phyloP scores from a whole-genome alignment of 441 rosid genomes.

The Bocquillonia castaneifolia region DNA sequence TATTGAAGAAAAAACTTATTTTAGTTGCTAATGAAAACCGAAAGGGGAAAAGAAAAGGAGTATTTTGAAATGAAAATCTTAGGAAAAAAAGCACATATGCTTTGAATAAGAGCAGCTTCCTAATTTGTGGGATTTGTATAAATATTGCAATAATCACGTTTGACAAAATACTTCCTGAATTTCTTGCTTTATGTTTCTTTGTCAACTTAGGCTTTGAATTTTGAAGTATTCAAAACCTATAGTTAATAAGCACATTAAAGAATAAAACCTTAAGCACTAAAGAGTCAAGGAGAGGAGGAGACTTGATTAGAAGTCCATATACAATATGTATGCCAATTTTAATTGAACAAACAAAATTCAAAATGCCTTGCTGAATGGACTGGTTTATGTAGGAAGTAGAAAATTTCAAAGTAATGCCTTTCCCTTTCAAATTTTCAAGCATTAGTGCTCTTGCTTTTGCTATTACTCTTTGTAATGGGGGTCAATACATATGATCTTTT shows the following conservation, averaged over 20 bases:
- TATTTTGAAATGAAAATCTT: neutral
- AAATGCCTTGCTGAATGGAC: neutral
- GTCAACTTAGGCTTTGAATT: neutral
- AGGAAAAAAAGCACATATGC: neutral
- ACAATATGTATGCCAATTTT: neutral
- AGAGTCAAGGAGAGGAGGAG: constrained; percentile 1
- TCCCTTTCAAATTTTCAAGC: neutral
- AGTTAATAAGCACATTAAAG: neutral
- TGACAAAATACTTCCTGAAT: constrained; percentile 5
- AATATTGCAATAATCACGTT: neutral
- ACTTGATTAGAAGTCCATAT: neutral
- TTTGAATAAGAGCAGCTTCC: neutral
- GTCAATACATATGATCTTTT: neutral
- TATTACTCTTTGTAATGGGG: neutral
- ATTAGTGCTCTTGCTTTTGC: neutral
- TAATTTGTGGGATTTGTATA: neutral
- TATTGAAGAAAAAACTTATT: no score
- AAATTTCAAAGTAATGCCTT: neutral
- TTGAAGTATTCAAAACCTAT: neutral
- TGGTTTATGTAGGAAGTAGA: neutral
- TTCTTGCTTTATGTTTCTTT: constrained; percentile 8
- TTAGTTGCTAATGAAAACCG: no score
- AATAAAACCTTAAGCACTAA: neutral
- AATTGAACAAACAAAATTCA: neutral
- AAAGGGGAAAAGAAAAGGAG: no score